These are phyloP conservation scores for Ciborinia camelliae DNA, from an alignment of 2,329 filamentous ascomycete species.

Conservation along the genomic window DNA sequence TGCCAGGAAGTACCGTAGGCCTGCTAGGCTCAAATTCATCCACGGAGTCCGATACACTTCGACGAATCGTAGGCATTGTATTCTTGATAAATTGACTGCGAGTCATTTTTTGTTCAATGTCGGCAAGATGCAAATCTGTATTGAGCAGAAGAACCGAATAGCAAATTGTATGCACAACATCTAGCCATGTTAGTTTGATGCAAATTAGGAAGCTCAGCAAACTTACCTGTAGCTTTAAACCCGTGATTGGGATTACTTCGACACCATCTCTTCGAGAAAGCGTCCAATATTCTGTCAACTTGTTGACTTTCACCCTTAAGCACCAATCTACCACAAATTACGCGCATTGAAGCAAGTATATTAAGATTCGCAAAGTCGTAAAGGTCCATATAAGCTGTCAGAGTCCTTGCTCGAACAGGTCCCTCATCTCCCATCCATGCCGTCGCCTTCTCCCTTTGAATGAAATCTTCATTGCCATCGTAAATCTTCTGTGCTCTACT, in stretches of 20 bases:
- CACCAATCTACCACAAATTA: constrained; percentile 76
- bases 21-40: constrained; percentile 58
- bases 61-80: constrained; percentile 83
- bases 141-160: constrained; percentile 95
- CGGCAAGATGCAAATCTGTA: constrained; percentile 90
- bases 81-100: constrained; percentile 93
- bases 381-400: constrained; percentile 83
- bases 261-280: constrained; percentile 88
- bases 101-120: constrained; percentile 97
- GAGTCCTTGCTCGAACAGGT: constrained; percentile 53
- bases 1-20: constrained; percentile 50
- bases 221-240: constrained; percentile 80
- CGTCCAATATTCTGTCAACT: constrained; percentile 88
- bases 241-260: constrained; percentile 89
- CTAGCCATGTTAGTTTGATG: constrained; percentile 43
- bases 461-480: constrained; percentile 78
- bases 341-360: constrained; percentile 73
- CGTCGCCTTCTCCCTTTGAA: constrained; percentile 75
- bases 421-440: constrained; percentile 75
- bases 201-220: neutral
- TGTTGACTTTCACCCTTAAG: constrained; percentile 94
- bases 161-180: constrained; percentile 95
- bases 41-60: constrained; percentile 69
- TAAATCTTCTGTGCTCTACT: constrained; percentile 80
- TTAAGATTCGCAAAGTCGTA: constrained; percentile 83